Conservation (phyloP, 441 rosid genomes). For the Arabidopsis lyrata region DNA sequence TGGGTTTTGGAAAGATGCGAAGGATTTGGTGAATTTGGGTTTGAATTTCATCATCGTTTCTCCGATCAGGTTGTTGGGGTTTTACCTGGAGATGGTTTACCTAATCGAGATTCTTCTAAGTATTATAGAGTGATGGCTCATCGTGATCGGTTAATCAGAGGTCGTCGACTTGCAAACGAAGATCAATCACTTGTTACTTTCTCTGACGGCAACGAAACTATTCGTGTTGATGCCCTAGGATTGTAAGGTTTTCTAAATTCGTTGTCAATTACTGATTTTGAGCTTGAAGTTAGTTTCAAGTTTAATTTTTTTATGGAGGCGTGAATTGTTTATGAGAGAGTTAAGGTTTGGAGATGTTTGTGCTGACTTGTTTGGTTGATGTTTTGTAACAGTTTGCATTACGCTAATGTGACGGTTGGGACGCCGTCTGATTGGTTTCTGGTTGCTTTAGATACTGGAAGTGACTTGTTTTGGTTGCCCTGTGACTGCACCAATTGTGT, state of each 20-base stretch:
- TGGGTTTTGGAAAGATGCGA: constrained; percentile 40
- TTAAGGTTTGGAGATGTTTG: constrained; percentile 13
- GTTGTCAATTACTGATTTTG: not conserved
- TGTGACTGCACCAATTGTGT: constrained; percentile 82
- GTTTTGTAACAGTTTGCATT: constrained; percentile 69
- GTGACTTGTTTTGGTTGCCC: constrained; percentile 97
- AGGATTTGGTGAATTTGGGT: constrained; percentile 64
- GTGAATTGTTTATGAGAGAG: not conserved
- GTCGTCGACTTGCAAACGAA: constrained; percentile 61
- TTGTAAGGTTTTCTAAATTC: constrained; percentile 54
- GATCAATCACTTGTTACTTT: constrained; percentile 59
- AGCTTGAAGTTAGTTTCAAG: not conserved
- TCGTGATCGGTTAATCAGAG: constrained; percentile 67
- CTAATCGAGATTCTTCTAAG: constrained; percentile 63
- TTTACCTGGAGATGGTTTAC: constrained; percentile 56
- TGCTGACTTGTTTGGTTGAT: not conserved
- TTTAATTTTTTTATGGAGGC: not conserved
- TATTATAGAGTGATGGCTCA: constrained; percentile 75
- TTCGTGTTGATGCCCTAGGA: constrained; percentile 72
- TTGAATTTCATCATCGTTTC: constrained; percentile 84
- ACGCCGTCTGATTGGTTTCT: constrained; percentile 79
- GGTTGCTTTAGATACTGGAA: constrained; percentile 89
- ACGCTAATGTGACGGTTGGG: constrained; percentile 80
- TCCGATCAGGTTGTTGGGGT: constrained; percentile 65
- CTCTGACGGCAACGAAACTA: constrained; percentile 79